phyloP scores from a whole-genome alignment of 2,329 filamentous ascomycete genomes.

The Diplodia sapinea region DNA sequence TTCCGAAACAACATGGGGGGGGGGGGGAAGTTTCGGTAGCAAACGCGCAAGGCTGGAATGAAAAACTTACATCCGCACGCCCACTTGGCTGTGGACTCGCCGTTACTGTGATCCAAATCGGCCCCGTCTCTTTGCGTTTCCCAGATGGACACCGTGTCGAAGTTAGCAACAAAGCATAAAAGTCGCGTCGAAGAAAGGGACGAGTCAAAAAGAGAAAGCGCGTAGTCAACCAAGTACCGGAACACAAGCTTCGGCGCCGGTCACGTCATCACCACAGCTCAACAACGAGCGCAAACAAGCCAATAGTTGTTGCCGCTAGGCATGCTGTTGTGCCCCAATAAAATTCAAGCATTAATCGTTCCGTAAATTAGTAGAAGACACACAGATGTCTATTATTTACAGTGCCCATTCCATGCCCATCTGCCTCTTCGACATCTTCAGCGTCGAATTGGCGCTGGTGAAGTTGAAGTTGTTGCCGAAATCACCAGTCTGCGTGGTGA shows the following conservation, averaged over 20 bases:
- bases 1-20: too few relatives aligned
- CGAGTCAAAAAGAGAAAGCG: too few relatives aligned
- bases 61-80: too few relatives aligned
- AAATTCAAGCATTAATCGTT: too few relatives aligned
- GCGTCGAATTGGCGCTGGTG: slow-evolving; percentile 14
- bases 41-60: too few relatives aligned
- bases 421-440: slow-evolving; percentile 17
- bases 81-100: too few relatives aligned
- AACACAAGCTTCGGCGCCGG: neutral
- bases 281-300: too few relatives aligned
- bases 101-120: neutral
- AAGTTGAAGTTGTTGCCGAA: slow-evolving; percentile 28
- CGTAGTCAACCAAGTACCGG: neutral
- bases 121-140: neutral
- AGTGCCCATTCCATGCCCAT: slow-evolving; percentile 18
- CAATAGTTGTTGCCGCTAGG: neutral
- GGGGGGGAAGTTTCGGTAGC: too few relatives aligned
- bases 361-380: neutral
- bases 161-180: neutral
- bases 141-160: neutral
- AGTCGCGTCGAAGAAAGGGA: neutral
- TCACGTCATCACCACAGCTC: slow-evolving; percentile 11
- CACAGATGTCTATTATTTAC: neutral
- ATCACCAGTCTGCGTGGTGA: slow-evolving; percentile 32
- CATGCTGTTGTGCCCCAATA: too few relatives aligned